A percentile compares a stretch with the other conserved stretches of the same genome.
phyloP scores from a whole-genome alignment of 2,329 filamentous ascomycete species.

The Trichophyton benhamiae region DNA sequence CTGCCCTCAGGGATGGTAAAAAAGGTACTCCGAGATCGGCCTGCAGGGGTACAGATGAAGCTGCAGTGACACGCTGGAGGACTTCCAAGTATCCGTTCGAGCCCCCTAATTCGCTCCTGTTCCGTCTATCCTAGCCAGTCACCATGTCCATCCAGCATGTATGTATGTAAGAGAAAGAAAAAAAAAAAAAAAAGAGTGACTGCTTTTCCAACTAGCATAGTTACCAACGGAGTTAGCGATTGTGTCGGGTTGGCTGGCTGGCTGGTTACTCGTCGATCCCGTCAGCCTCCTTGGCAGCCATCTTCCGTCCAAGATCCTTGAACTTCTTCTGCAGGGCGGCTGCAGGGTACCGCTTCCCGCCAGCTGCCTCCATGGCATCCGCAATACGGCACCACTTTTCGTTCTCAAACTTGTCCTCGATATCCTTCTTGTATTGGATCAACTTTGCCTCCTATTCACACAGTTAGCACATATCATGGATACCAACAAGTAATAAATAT shows the following conservation, averaged over 20 bases:
- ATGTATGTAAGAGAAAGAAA: neutral
- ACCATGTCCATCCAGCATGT: neutral
- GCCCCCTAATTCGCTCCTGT: no score
- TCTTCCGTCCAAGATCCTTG: slow-evolving; percentile 27
- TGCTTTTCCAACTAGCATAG: neutral
- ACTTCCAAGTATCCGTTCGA: neutral
- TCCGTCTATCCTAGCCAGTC: no score
- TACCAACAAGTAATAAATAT: neutral
- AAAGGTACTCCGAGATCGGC: neutral
- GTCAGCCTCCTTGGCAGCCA: neutral
- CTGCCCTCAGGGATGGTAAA: no score
- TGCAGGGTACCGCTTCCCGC: slow-evolving; percentile 24
- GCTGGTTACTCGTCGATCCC: neutral
- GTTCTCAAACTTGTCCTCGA: slow-evolving; percentile 29
- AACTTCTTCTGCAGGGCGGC: slow-evolving; percentile 28
- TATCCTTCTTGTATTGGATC: slow-evolving; percentile 26
- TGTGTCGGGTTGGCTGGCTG: neutral
- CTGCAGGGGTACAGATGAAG: neutral
- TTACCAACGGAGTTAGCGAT: no score
- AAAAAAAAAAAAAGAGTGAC: neutral
- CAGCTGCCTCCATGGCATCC: slow-evolving; percentile 20
- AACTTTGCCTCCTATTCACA: slow-evolving; percentile 19
- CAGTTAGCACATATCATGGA: neutral
- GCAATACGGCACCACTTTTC: slow-evolving; percentile 31
- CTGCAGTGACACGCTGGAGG: neutral